phyloP scores from a whole-genome alignment of 2,329 filamentous ascomycete genomes.

The Pyrenochaeta sp. region DNA sequence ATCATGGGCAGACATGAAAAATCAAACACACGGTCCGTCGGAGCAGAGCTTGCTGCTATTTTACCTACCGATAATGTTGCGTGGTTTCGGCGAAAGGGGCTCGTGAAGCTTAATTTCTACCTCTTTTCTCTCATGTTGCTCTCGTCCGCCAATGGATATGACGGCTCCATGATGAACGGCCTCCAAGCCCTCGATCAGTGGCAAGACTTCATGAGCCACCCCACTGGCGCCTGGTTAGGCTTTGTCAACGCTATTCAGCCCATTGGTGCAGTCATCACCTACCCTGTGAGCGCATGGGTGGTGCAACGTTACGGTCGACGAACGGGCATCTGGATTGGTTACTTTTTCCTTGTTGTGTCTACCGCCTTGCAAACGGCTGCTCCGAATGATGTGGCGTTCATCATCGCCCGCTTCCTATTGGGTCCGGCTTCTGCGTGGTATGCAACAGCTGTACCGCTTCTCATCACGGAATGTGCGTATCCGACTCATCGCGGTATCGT shows the following conservation, averaged over 20 bases:
- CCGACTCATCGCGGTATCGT: slow-evolving; percentile 49
- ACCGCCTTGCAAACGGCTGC: slow-evolving; percentile 1
- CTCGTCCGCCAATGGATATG: slow-evolving; percentile 20
- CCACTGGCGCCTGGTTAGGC: slow-evolving; percentile 16
- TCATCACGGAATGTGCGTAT: slow-evolving; percentile 54
- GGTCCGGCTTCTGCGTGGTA: slow-evolving; percentile 47
- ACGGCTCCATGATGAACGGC: slow-evolving; percentile 38
- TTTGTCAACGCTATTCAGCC: slow-evolving; percentile 14
- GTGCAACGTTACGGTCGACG: slow-evolving; percentile 10
- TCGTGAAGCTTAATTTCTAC: no score
- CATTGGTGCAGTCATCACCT: neutral
- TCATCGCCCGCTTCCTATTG: slow-evolving; percentile 49
- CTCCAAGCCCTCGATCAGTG: slow-evolving; percentile 31
- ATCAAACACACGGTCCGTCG: no score
- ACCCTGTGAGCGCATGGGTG: neutral
- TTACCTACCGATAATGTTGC: no score
- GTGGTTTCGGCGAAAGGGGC: no score
- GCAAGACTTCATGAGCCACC: slow-evolving; percentile 22
- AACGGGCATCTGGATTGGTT: slow-evolving; percentile 25
- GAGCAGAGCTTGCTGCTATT: no score
- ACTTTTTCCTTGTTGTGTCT: slow-evolving; percentile 41
- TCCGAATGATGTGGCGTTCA: slow-evolving; percentile 44
- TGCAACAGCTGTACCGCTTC: slow-evolving; percentile 42
- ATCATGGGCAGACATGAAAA: no score
- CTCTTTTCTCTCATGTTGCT: no score